Conservation (phyloP, 1,139 yeast species). For the Taphrina pruni region DNA sequence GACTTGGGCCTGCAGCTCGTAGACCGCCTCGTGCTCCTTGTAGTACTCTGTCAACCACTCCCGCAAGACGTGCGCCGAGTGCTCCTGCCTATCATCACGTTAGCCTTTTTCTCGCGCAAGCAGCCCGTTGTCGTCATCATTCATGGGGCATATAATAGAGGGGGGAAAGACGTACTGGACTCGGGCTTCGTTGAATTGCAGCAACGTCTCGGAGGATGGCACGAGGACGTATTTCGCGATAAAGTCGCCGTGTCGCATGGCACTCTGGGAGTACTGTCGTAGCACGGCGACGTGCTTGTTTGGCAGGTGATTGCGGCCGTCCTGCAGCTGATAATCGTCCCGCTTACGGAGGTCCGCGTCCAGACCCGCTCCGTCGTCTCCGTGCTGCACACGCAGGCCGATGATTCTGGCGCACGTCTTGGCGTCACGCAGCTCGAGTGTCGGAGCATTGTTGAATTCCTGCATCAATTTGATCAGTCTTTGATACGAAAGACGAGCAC, state of each 20-base stretch:
- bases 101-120: background rate
- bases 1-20: conserved; percentile 6
- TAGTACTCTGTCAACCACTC: conserved; percentile 15
- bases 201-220: conserved; percentile 14
- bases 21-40: conserved; percentile 12
- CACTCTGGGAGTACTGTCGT: conserved; percentile 13
- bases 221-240: conserved; percentile 21
- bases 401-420: conserved; percentile 4
- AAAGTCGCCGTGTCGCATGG: conserved; percentile 19
- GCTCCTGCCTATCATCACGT: background rate
- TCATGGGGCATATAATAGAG: too few relatives aligned
- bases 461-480: background rate
- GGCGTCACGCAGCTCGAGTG: conserved; percentile 19
- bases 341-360: conserved; percentile 8
- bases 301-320: conserved; percentile 14
- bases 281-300: conserved; percentile 13
- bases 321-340: conserved; percentile 6
- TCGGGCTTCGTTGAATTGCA: conserved; percentile 10
- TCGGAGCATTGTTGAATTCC: conserved; percentile 27
- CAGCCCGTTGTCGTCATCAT: too few relatives aligned
- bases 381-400: conserved; percentile 7
- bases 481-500: background rate
- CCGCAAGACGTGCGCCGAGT: conserved; percentile 4
- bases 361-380: conserved; percentile 1
- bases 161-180: conserved; percentile 14